Evolutionary conservation across 805 yeast species (phyloP).

Genomic region (Starmerella vaccinii): DNA sequence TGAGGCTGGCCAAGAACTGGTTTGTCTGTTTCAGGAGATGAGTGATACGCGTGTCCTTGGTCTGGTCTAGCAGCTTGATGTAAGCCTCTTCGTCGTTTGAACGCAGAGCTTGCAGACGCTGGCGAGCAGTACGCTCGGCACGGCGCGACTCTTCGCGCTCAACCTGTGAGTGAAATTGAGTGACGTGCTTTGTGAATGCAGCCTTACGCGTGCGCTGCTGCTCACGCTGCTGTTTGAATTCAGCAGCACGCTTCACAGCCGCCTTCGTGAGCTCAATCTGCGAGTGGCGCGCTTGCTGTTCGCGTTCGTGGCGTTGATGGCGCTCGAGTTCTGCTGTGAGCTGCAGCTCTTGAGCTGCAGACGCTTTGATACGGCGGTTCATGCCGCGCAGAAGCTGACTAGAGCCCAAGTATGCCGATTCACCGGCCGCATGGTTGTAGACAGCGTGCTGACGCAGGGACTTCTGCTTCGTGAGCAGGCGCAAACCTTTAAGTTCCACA

Average conservation of each 20-base stretch:
- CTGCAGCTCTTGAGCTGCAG: conserved; percentile 52
- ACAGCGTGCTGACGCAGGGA: conserved; percentile 75
- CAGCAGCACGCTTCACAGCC: conserved; percentile 25
- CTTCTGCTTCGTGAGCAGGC: conserved; percentile 69
- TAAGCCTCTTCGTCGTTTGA: conserved; percentile 97
- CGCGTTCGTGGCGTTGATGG: conserved; percentile 35
- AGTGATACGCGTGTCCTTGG: conserved; percentile 95
- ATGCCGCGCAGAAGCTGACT: conserved; percentile 73
- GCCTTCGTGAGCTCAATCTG: conserved; percentile 28
- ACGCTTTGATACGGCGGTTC: conserved; percentile 61
- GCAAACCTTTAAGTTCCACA: conserved; percentile 54
- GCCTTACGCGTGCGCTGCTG: conserved; percentile 20
- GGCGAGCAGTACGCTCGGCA: conserved; percentile 89
- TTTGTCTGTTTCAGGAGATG: conserved; percentile 88
- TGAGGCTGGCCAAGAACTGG: conserved; percentile 76
- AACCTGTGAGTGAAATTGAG: conserved; percentile 56
- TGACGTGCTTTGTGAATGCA: conserved; percentile 29
- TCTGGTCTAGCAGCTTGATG: conserved; percentile 85
- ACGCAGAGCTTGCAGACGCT: conserved; percentile 92
- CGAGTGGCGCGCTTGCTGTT: conserved; percentile 31
- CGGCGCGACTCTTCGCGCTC: conserved; percentile 86
- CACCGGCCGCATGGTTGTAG: conserved; percentile 59
- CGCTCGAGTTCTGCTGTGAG: conserved; percentile 43
- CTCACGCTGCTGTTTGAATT: conserved; percentile 23
- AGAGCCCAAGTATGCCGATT: conserved; percentile 38